phyloP scores from a whole-genome alignment of 78 protist species.

The Diacronema lutheri region DNA sequence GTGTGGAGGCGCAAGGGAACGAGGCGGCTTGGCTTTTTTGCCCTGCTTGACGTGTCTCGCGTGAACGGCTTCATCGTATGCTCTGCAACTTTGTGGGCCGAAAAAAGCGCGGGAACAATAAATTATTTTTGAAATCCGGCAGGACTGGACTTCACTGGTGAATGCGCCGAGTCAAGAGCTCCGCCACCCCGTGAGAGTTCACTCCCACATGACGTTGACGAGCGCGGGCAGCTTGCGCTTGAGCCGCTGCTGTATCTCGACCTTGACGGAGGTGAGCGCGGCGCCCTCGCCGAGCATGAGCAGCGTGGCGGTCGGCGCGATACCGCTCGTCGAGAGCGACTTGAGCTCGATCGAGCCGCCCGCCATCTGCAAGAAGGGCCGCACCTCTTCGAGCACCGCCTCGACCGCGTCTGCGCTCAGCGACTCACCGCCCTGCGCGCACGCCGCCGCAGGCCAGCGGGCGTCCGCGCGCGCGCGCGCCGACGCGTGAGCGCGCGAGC shows the following conservation, averaged over 20 bases:
- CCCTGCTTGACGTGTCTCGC: too few relatives aligned
- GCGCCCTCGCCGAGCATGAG: not conserved
- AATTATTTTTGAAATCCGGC: too few relatives aligned
- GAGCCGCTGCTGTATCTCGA: conserved; percentile 30
- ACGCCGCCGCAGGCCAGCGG: not conserved
- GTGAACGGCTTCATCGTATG: too few relatives aligned
- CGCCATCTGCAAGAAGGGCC: conserved; percentile 18
- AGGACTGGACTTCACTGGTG: too few relatives aligned
- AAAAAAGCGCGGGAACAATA: too few relatives aligned
- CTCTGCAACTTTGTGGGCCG: too few relatives aligned
- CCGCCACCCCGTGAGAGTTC: too few relatives aligned
- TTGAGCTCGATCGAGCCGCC: conserved; percentile 18
- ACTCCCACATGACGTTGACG: too few relatives aligned
- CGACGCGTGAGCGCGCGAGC: not conserved
- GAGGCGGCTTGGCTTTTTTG: too few relatives aligned
- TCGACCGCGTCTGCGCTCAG: conserved; percentile 4
- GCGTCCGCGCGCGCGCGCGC: not conserved
- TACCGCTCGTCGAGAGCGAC: not conserved
- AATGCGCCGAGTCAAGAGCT: too few relatives aligned
- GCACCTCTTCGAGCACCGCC: conserved; percentile 17
- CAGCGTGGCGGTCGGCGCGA: not conserved
- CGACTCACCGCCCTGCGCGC: not conserved
- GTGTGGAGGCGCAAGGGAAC: too few relatives aligned
- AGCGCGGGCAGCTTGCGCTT: conserved; percentile 9
- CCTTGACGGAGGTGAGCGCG: conserved; percentile 9